phyloP scores from a whole-genome alignment of 805 yeast genomes.

The Starmerella floricola region DNA sequence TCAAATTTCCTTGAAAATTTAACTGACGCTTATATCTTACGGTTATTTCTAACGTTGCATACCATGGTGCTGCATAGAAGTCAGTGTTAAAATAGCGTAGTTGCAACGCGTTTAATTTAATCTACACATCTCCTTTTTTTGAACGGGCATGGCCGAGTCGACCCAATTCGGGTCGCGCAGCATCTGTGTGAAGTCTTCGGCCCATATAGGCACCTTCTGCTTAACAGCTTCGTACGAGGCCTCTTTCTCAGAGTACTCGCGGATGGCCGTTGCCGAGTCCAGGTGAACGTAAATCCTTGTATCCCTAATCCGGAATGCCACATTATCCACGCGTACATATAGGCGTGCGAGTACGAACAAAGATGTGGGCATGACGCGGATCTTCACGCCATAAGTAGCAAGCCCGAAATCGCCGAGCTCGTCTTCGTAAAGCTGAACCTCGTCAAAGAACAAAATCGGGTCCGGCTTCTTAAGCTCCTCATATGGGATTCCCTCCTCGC shows the following conservation, averaged over 20 bases:
- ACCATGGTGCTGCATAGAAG: no score
- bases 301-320: constrained; percentile 70
- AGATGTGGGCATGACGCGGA: constrained; percentile 80
- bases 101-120: no score
- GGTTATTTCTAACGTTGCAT: neutral
- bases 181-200: constrained; percentile 55
- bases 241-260: constrained; percentile 69
- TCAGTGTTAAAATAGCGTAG: no score
- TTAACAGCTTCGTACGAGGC: constrained; percentile 39
- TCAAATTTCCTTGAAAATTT: neutral
- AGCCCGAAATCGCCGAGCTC: constrained; percentile 96
- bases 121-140: neutral
- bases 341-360: constrained; percentile 62
- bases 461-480: constrained; percentile 59
- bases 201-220: constrained; percentile 33
- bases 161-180: constrained; percentile 85
- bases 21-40: neutral
- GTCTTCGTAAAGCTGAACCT: constrained; percentile 79
- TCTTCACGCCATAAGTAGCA: constrained; percentile 59
- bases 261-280: constrained; percentile 45
- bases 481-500: constrained; percentile 44
- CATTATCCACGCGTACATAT: constrained; percentile 82
- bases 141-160: constrained; percentile 13
- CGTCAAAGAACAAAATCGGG: constrained; percentile 82
- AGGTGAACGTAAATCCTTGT: constrained; percentile 76